Conservation (phyloP, 768 basidiomycete genomes). For the Collybiopsis luxurians region DNA sequence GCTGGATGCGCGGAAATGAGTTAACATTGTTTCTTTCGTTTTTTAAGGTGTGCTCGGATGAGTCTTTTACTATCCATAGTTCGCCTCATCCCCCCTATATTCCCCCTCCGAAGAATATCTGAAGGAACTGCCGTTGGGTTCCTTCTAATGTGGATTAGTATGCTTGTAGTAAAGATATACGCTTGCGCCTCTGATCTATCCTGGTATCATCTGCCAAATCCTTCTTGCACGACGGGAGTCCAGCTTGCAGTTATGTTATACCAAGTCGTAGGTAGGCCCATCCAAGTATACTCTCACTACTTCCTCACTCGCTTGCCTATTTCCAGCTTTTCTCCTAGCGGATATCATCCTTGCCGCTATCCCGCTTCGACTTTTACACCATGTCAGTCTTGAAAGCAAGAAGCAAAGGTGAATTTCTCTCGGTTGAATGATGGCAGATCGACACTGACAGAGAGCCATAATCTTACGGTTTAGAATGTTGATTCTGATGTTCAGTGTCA, state of each 20-base stretch:
- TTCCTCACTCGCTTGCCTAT: not conserved
- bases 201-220: slow-evolving; percentile 3
- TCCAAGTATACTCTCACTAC: too few species aligned
- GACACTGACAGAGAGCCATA: too few species aligned
- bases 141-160: slow-evolving; percentile 5
- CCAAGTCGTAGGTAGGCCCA: not conserved
- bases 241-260: not conserved
- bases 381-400: not conserved
- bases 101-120: not conserved
- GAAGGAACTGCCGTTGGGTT: not conserved
- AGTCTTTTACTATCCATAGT: too few species aligned
- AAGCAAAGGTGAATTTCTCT: not conserved
- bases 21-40: too few species aligned
- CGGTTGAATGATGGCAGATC: not conserved
- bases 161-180: slow-evolving; percentile 3
- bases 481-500: slow-evolving; percentile 1
- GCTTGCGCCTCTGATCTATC: slow-evolving; percentile 2
- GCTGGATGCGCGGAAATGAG: too few species aligned
- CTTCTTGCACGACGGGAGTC: not conserved
- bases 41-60: too few species aligned
- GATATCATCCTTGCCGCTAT: slow-evolving; percentile 1
- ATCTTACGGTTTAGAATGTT: too few species aligned
- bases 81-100: too few species aligned
- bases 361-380: not conserved
- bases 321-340: not conserved